A percentile compares a stretch with the other conserved stretches of the same genome.
Conservation (phyloP, 352 stramenopile species). For the Pythium monospermum region DNA sequence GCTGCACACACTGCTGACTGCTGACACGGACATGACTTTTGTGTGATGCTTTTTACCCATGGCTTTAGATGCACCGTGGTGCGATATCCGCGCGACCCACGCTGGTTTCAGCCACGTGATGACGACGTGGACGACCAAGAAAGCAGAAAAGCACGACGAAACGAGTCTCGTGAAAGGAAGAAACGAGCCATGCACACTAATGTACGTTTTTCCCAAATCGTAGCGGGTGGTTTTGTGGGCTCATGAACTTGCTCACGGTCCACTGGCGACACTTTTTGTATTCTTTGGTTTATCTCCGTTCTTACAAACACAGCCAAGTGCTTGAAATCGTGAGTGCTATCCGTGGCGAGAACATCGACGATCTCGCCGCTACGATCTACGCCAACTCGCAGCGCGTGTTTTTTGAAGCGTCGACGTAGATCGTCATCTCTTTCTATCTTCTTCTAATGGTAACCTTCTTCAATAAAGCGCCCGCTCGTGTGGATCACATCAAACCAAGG, state of each 20-base stretch:
- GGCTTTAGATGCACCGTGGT: slow-evolving; percentile 92
- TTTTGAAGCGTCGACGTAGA: slow-evolving; percentile 30
- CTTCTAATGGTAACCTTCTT: slow-evolving; percentile 10
- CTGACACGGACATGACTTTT: no score
- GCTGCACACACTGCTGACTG: not conserved
- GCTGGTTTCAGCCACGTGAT: slow-evolving; percentile 85
- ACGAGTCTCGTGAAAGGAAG: slow-evolving; percentile 91
- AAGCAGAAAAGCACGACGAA: slow-evolving; percentile 91
- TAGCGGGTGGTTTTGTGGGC: not conserved
- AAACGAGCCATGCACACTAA: slow-evolving; percentile 94
- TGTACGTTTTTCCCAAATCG: slow-evolving; percentile 60
- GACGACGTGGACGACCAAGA: slow-evolving; percentile 87
- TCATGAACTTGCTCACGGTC: not conserved
- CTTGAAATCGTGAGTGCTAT: slow-evolving; percentile 76
- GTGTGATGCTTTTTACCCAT: not conserved
- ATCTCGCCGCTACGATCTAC: slow-evolving; percentile 43
- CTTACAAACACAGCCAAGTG: slow-evolving; percentile 48
- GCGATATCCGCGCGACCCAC: slow-evolving; percentile 94
- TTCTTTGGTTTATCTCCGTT: not conserved
- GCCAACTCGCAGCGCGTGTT: slow-evolving; percentile 69
- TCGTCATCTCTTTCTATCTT: not conserved
- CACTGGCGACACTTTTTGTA: not conserved
- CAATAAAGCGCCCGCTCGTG: slow-evolving; percentile 15
- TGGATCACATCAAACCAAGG: slow-evolving; percentile 14
- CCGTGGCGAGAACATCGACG: slow-evolving; percentile 39